Conservation (phyloP, 306 rosid genomes). For the Trichosanthes truncata region DNA sequence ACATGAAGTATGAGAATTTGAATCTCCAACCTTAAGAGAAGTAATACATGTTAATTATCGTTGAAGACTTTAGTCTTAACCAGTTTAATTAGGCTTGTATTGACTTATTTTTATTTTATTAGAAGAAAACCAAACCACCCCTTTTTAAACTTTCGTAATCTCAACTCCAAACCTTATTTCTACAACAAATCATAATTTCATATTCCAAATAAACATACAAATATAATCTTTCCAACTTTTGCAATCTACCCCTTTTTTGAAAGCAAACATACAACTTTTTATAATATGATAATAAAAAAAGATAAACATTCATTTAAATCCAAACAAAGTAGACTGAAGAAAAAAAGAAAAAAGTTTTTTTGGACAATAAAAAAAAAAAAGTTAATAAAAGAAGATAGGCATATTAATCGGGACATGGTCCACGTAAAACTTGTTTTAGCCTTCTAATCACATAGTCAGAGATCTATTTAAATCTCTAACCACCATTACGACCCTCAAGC, state of each 20-base stretch:
- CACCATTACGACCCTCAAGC: neutral
- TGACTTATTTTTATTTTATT: too few species aligned
- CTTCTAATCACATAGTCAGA: neutral
- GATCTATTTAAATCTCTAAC: conserved; percentile 13
- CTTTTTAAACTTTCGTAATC: neutral
- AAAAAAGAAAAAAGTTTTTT: neutral
- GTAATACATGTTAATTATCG: too few species aligned
- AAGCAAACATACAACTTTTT: neutral
- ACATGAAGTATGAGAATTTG: too few species aligned
- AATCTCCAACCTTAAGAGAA: too few species aligned
- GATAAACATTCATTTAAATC: neutral
- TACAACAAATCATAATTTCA: neutral
- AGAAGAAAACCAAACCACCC: too few species aligned
- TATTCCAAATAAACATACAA: neutral
- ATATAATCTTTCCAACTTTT: neutral
- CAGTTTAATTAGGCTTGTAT: too few species aligned
- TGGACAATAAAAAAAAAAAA: too few species aligned
- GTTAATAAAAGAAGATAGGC: neutral
- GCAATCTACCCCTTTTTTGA: neutral
- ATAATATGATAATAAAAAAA: neutral
- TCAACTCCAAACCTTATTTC: neutral
- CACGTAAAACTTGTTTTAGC: neutral
- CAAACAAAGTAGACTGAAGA: neutral
- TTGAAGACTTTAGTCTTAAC: too few species aligned
- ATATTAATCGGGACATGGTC: neutral